Percentiles rank a stretch among this genome's conserved stretches.
These are phyloP conservation scores for Bremia lactucae DNA, from an alignment of 352 stramenopile genomes.

Conservation along the genomic window DNA sequence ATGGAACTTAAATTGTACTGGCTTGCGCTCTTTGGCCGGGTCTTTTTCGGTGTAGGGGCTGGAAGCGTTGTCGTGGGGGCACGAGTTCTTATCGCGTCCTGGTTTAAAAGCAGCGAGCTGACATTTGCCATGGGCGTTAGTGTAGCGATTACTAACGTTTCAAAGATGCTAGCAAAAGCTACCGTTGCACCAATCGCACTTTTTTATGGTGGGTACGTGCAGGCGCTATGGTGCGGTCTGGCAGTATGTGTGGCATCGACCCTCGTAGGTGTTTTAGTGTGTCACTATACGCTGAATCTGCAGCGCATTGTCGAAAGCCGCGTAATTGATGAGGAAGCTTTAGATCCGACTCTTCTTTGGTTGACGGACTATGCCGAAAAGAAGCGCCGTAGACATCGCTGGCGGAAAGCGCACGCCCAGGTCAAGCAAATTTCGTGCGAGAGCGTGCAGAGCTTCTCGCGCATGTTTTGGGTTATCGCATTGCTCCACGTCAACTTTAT, in stretches of 20 bases:
- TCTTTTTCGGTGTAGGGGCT: constrained; percentile 77
- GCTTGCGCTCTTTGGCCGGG: constrained; percentile 66
- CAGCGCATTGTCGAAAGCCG: constrained; percentile 55
- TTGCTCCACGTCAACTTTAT: constrained; percentile 84
- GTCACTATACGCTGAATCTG: constrained; percentile 46
- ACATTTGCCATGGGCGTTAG: constrained; percentile 83
- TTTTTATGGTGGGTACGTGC: constrained; percentile 77
- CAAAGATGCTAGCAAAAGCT: constrained; percentile 87
- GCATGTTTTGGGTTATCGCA: constrained; percentile 82
- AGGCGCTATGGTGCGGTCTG: constrained; percentile 76
- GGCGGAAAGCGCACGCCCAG: constrained; percentile 21
- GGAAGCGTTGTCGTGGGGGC: constrained; percentile 71
- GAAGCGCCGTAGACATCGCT: constrained; percentile 45
- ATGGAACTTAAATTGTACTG: constrained; percentile 68
- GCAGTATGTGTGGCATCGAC: constrained; percentile 46
- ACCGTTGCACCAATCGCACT: constrained; percentile 78
- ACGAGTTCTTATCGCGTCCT: constrained; percentile 75
- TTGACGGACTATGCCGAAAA: constrained; percentile 59
- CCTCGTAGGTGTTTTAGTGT: constrained; percentile 42
- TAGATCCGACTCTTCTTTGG: constrained; percentile 53
- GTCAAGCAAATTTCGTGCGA: constrained; percentile 44
- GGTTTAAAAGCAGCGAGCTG: constrained; percentile 74
- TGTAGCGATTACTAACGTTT: constrained; percentile 85
- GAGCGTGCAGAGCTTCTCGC: constrained; percentile 58
- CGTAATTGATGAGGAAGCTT: constrained; percentile 37